A percentile compares a stretch with the other conserved stretches of the same genome.
phyloP scores from a whole-genome alignment of 1,284 basidiomycete genomes.

The Lignosus rhinocerotis region DNA sequence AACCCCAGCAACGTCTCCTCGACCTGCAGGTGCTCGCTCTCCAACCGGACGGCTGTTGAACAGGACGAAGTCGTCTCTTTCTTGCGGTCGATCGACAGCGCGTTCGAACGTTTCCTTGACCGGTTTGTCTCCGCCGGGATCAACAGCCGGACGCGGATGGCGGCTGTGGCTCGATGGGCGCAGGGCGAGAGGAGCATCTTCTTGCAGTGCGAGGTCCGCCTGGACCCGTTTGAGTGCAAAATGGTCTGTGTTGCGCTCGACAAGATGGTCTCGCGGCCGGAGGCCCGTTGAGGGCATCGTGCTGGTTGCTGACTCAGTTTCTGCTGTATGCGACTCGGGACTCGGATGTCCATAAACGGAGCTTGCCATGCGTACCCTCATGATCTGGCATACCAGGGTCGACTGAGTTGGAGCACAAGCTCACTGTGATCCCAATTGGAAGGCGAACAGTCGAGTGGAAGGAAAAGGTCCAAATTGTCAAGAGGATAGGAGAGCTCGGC shows the following conservation, averaged over 20 bases:
- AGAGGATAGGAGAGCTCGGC: too few species aligned
- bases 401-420: too few species aligned
- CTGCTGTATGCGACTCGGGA: too few species aligned
- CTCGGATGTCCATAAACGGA: too few species aligned
- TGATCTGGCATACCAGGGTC: too few species aligned
- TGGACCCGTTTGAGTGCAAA: slow-evolving; percentile 1
- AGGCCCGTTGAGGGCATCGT: neutral
- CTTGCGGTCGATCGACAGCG: neutral
- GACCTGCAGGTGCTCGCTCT: neutral
- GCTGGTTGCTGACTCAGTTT: too few species aligned
- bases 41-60: neutral
- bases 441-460: too few species aligned
- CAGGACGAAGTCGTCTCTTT: neutral
- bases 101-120: neutral
- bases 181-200: neutral
- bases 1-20: neutral
- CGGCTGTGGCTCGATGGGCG: neutral
- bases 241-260: neutral
- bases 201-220: neutral
- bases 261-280: neutral
- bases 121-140: neutral
- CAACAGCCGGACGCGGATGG: neutral
- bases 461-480: too few species aligned
- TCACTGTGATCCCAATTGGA: too few species aligned
- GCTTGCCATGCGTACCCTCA: too few species aligned